Base-by-base conservation (phyloP, 2,329 filamentous ascomycete genomes). In the Penicillium corylophilum region DNA sequence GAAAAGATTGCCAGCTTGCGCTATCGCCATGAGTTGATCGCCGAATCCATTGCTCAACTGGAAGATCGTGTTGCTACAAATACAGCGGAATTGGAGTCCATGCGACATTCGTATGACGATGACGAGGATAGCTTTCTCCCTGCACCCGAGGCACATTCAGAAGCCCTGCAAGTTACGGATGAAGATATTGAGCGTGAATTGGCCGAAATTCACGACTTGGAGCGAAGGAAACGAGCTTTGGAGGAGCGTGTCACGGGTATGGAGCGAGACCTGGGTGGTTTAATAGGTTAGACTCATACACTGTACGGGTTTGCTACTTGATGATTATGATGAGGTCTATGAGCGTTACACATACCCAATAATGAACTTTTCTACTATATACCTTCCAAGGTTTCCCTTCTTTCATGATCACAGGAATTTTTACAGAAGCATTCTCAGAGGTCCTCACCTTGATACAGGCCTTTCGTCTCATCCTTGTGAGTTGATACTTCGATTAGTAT, bases 21-120 rank as follows among this genome's bases (percentile, higher is more conserved):
- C 54, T 81, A 82, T 48, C 85, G 89, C 63, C 83, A 93, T 70
- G 79, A 82, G 35, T 81, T 89, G 63, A 81, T 94, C 53, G 79
- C 79, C 28, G 84, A 84, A 43, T 96, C 91, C 20, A 78, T 94
- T 64, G 82, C 82, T 10, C 88, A 90, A 62, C 91, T 96, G 64
- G 92, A 97, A 73, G 79, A 80, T 12, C 85, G 86, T 48, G 89
- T 97, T 1, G 82, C 84, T 7, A 85, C 88, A 65, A 93, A 96
- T 74, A 80, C 84, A 10, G 81, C 83, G 52, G 83, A 90, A 63
- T 70, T 97, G 55, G 85, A 87, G 51, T 80, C 80, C 51, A 85
- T 93, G 79, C 91, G 91, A 61, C 70, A 74, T 18, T 75, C 76
- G 2, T 79, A 77, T 40, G 78, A 78, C 15, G 79, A 83, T 35